A percentile compares a stretch with the other conserved stretches of the same genome.
These are phyloP conservation scores for Massarina eburnea DNA, from an alignment of 2,329 filamentous ascomycete genomes.

Conservation along the genomic window DNA sequence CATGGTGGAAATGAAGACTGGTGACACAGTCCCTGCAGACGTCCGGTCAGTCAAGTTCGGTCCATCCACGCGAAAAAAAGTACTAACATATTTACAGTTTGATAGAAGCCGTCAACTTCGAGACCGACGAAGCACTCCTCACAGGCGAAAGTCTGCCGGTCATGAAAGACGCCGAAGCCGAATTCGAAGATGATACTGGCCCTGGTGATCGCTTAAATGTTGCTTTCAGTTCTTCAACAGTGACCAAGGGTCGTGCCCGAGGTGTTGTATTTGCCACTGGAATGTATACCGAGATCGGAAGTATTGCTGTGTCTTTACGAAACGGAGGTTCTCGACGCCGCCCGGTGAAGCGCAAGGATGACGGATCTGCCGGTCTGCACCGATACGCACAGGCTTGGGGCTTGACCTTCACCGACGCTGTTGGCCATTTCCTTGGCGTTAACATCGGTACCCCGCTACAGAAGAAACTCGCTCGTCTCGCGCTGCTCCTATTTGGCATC, in stretches of 20 bases:
- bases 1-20: constrained; percentile 62
- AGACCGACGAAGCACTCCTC: constrained; percentile 71
- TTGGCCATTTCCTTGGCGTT: constrained; percentile 44
- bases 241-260: constrained; percentile 69
- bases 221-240: constrained; percentile 68
- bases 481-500: constrained; percentile 39
- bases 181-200: constrained; percentile 57
- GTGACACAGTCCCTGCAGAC: constrained; percentile 71
- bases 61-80: neutral
- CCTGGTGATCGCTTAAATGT: constrained; percentile 71
- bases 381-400: constrained; percentile 54
- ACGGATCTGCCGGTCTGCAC: constrained; percentile 39
- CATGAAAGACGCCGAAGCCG: constrained; percentile 60
- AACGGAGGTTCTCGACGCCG: constrained; percentile 44
- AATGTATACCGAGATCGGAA: constrained; percentile 73
- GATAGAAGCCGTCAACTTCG: constrained; percentile 70
- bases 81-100: constrained; percentile 29
- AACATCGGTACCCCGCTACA: constrained; percentile 44
- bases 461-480: constrained; percentile 39
- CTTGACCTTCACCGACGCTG: constrained; percentile 49
- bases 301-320: constrained; percentile 70
- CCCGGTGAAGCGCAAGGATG: constrained; percentile 45
- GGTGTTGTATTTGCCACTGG: constrained; percentile 70
- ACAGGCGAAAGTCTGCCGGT: constrained; percentile 72
- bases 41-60: constrained; percentile 46